phyloP scores from a whole-genome alignment of 1,284 basidiomycete species.

The Volvariella surrecta region DNA sequence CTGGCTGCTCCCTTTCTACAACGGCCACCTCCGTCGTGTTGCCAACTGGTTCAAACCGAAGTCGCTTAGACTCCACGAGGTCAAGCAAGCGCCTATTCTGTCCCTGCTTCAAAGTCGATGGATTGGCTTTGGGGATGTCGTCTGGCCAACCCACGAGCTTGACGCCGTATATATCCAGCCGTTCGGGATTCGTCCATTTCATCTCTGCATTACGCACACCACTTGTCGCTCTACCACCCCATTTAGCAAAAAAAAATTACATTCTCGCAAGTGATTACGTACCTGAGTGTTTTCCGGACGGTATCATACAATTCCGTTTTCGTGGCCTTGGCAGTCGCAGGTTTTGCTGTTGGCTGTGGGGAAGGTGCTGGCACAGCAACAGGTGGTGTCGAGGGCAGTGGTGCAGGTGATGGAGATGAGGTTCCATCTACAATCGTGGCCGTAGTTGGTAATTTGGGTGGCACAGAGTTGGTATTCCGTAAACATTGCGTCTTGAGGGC shows the following conservation, averaged over 20 bases:
- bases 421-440: conserved; percentile 5
- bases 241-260: background rate
- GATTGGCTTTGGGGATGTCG: conserved; percentile 47
- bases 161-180: conserved; percentile 47
- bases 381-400: conserved; percentile 8
- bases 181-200: conserved; percentile 62
- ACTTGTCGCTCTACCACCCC: conserved; percentile 33
- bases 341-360: conserved; percentile 14
- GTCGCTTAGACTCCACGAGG: conserved; percentile 33
- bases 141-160: conserved; percentile 54
- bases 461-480: no score
- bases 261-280: background rate
- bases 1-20: background rate
- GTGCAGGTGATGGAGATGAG: conserved; percentile 4
- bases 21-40: background rate
- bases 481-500: conserved; percentile 41
- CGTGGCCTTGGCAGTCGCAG: conserved; percentile 27
- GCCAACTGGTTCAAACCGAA: conserved; percentile 34
- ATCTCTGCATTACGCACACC: conserved; percentile 59
- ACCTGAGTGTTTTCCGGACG: conserved; percentile 47
- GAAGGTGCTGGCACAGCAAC: background rate
- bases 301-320: conserved; percentile 45
- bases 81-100: conserved; percentile 48
- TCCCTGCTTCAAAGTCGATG: conserved; percentile 41
- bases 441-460: conserved; percentile 12